Evolutionary conservation across 2,329 filamentous ascomycete species (phyloP), one percentile per base, ranked within the genome.

Genomic region (Ilyonectria robusta): DNA sequence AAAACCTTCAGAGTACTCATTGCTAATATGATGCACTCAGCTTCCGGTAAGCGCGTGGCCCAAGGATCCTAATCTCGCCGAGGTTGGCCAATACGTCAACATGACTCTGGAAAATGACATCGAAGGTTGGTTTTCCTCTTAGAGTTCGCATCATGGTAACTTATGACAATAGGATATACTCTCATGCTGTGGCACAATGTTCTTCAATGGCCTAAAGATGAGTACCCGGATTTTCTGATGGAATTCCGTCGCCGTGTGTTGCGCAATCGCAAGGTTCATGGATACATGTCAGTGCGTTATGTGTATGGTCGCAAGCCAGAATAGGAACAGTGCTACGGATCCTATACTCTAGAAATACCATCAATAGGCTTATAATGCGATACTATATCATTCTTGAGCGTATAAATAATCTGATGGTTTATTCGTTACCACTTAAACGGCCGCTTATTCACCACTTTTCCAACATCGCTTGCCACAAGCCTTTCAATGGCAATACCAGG

Each of bases 401-500:
- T 3, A 26, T 5, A 26, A 26, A 4, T 26, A 26, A 26, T 4
- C 26, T 26, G 26, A 26, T 26, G 26, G 6, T 26, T 26, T 26
- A 26, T 26, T 26, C 26, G 4, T 42, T 47, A 62, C 59, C 59
- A 62, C 1, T 10, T 31, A 46, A 54, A 62, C 2, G 40, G 9
- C 11, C 33, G 29, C 4, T 26, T 23, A 17, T 48, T 56, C 1
- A 62, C 59, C 7, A 35, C 62, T 13, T 70, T 72, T 3, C 75
- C 80, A 17, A 84, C 81, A 2, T 79, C 77, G n/a, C 75, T 66
- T 0, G 78, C 82, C 1, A 84, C 81, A 6, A 84, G 74, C 58
- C 72, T 72, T 60, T 84, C 80, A 9, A 84, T 84, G 9, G 77
- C 78, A 6, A 82, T 69, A 0, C 77, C 82, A 0, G 82, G 82